Percentiles rank a stretch among this genome's conserved stretches.
Conservation (phyloP, 176 grass and related monocot species). For the Saccharum officinarum region DNA sequence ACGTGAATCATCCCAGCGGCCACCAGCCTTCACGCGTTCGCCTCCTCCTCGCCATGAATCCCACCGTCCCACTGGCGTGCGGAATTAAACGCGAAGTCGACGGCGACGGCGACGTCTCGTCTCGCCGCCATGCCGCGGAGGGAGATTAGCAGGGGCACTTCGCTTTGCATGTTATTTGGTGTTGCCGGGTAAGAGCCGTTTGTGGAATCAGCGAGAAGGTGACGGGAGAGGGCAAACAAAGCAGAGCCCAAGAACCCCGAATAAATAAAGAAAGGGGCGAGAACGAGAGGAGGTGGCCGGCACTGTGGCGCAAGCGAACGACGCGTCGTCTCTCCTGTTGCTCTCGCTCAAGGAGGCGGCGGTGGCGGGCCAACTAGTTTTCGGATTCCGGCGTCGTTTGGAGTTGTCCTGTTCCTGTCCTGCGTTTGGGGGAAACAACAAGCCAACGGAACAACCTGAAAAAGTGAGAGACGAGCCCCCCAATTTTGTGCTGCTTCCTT, state of each 20-base stretch:
- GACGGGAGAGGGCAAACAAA: neutral
- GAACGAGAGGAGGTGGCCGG: neutral
- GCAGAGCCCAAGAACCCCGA: neutral
- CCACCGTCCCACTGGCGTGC: too few relatives aligned
- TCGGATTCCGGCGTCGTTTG: constrained; percentile 21
- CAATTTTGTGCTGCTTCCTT: constrained; percentile 49
- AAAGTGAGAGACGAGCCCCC: neutral
- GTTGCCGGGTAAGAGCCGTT: neutral
- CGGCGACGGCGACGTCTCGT: neutral
- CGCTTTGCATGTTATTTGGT: neutral
- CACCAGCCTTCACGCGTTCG: constrained; percentile 10
- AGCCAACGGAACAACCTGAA: constrained; percentile 23
- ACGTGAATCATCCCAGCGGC: neutral
- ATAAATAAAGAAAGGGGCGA: neutral
- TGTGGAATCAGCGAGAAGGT: constrained; percentile 22
- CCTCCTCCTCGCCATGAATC: neutral
- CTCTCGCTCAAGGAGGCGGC: neutral
- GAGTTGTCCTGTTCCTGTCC: neutral
- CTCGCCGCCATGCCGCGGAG: neutral
- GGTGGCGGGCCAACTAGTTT: neutral
- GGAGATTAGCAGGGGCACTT: neutral
- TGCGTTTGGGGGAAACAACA: constrained; percentile 24
- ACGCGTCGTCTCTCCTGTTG: neutral
- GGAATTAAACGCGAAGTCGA: neutral
- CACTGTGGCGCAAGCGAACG: constrained; percentile 5